Conservation (phyloP, 2,329 filamentous ascomycete species). For the Teratosphaeria zuluensis region DNA sequence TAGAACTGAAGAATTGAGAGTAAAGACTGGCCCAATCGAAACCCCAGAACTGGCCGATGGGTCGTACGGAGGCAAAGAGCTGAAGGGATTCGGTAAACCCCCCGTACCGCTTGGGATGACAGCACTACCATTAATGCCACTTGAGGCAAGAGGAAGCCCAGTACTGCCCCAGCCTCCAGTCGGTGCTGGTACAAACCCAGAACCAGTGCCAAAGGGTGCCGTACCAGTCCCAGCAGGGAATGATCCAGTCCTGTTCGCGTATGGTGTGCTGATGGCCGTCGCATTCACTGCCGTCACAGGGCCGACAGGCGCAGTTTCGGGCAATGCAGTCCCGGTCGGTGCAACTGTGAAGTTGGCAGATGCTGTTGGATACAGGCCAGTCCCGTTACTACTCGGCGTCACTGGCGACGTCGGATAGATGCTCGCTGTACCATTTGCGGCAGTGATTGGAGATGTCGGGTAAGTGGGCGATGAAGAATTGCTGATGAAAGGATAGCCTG, state of each 20-base stretch:
- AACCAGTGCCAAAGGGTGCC: not conserved
- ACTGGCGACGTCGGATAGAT: not conserved
- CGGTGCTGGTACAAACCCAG: not conserved
- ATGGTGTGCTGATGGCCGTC: not conserved
- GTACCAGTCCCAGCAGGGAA: not conserved
- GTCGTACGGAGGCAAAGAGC: not conserved
- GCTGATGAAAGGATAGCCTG: not conserved
- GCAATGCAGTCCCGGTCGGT: not conserved
- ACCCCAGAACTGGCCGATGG: not conserved
- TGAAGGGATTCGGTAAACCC: not conserved
- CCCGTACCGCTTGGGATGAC: not conserved
- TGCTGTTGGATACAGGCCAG: not conserved
- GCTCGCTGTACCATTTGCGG: constrained; percentile 4
- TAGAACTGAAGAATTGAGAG: not conserved
- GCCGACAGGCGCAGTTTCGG: not conserved
- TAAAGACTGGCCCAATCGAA: not conserved
- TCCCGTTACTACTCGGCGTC: not conserved
- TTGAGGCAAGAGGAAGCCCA: not conserved
- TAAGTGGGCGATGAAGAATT: not conserved
- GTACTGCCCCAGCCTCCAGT: not conserved
- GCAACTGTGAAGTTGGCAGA: not conserved
- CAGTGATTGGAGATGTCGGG: constrained; percentile 7
- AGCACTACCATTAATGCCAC: not conserved
- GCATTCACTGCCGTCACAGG: not conserved
- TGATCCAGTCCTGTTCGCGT: not conserved